Conservation (phyloP, 768 basidiomycete genomes). For the Leccinum longicurvipes region DNA sequence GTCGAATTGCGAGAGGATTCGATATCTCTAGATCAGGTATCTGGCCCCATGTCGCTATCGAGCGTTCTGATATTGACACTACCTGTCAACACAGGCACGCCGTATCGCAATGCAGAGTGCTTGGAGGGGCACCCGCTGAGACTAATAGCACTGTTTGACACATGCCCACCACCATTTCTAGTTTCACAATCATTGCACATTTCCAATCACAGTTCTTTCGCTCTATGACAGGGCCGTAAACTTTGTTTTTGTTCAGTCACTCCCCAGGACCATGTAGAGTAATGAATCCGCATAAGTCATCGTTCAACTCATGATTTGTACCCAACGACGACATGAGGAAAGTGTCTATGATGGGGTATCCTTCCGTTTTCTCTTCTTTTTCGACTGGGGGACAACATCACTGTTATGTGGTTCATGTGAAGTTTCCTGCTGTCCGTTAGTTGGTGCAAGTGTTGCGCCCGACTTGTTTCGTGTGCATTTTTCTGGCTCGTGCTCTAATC, state of each 20-base stretch:
- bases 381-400: not conserved
- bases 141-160: constrained; percentile 7
- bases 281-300: constrained; percentile 14
- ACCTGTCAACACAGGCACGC: constrained; percentile 49
- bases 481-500: constrained; percentile 3
- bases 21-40: constrained; percentile 90
- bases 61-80: constrained; percentile 3
- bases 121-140: constrained; percentile 68
- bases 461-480: not conserved
- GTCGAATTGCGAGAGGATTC: constrained; percentile 79
- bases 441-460: not conserved
- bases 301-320: constrained; percentile 4
- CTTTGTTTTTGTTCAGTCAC: constrained; percentile 12
- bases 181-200: constrained; percentile 4
- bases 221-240: constrained; percentile 6
- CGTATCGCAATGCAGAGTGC: constrained; percentile 89
- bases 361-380: constrained; percentile 24
- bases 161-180: not conserved
- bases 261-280: constrained; percentile 26
- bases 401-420: not conserved
- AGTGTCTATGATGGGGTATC: constrained; percentile 12
- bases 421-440: constrained; percentile 6
- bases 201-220: constrained; percentile 9
- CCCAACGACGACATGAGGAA: not conserved
- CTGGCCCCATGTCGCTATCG: constrained; percentile 13